phyloP scores from a whole-genome alignment of 495 filamentous ascomycete genomes.

The Geoglossum glabrum region DNA sequence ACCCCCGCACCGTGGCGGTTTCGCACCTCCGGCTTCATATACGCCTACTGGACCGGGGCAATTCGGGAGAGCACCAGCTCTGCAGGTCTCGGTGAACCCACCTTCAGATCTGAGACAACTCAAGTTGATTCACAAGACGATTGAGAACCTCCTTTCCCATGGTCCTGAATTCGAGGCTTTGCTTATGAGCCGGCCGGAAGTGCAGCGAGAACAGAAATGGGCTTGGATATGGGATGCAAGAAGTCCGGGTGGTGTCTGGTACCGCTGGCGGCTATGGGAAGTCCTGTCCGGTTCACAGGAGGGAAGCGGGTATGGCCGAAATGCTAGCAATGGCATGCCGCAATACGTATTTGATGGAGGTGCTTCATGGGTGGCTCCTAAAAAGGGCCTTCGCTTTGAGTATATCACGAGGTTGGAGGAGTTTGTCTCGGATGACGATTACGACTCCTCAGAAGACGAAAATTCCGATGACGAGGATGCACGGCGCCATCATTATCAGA shows the following conservation, averaged over 20 bases:
- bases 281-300: conserved; percentile 37
- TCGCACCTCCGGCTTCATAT: conserved; percentile 66
- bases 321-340: conserved; percentile 9
- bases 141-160: conserved; percentile 56
- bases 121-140: conserved; percentile 68
- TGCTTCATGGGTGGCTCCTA: conserved; percentile 50
- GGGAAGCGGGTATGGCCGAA: conserved; percentile 12
- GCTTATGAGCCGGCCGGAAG: conserved; percentile 64
- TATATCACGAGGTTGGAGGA: conserved; percentile 53
- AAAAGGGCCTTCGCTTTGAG: conserved; percentile 46
- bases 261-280: conserved; percentile 81
- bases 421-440: conserved; percentile 65
- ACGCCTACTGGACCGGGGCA: conserved; percentile 17
- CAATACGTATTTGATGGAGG: conserved; percentile 45
- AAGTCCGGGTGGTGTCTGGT: conserved; percentile 62
- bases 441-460: conserved; percentile 75
- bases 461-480: conserved; percentile 58
- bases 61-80: conserved; percentile 18
- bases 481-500: conserved; percentile 25
- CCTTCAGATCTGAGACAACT: conserved; percentile 65
- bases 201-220: conserved; percentile 73
- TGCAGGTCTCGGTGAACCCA: conserved; percentile 53
- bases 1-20: conserved; percentile 47
- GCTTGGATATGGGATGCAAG: conserved; percentile 85
- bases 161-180: conserved; percentile 84